Percentiles rank a stretch among this genome's conserved stretches.
phyloP scores from a whole-genome alignment of 805 yeast genomes.

The Hanseniaspora taiwanica region DNA sequence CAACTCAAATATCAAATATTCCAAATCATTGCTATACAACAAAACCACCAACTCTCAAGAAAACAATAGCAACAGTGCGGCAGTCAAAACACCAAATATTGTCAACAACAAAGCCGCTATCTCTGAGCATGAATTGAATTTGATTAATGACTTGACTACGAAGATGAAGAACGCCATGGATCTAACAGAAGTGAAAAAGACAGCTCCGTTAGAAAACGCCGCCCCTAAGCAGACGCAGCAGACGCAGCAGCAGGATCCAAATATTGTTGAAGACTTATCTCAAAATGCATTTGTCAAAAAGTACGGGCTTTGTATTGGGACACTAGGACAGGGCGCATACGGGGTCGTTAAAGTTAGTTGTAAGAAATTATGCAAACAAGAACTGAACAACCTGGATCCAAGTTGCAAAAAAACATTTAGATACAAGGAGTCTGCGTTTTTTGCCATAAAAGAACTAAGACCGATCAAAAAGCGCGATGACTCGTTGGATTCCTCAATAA shows the following conservation, averaged over 20 bases:
- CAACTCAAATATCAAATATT: slow-evolving; percentile 6
- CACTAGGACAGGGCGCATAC: slow-evolving; percentile 86
- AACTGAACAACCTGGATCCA: slow-evolving; percentile 5
- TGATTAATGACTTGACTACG: slow-evolving; percentile 35
- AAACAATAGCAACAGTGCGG: not conserved
- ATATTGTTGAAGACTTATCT: too few relatives aligned
- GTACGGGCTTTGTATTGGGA: slow-evolving; percentile 39
- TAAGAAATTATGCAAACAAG: slow-evolving; percentile 23
- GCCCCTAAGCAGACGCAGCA: too few relatives aligned
- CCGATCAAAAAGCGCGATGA: slow-evolving; percentile 6
- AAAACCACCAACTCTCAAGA: slow-evolving; percentile 1
- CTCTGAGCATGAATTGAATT: slow-evolving; percentile 34
- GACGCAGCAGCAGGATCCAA: too few relatives aligned
- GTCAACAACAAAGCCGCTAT: slow-evolving; percentile 30
- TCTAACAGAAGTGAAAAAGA: too few relatives aligned
- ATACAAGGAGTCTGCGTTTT: slow-evolving; percentile 52
- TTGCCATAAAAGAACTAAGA: slow-evolving; percentile 85
- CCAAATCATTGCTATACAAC: slow-evolving; percentile 3
- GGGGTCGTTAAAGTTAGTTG: slow-evolving; percentile 84
- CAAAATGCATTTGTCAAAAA: slow-evolving; percentile 29
- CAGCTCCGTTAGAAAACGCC: too few relatives aligned
- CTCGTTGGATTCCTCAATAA: not conserved
- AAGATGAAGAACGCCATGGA: slow-evolving; percentile 32
- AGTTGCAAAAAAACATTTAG: slow-evolving; percentile 42
- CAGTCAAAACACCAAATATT: slow-evolving; percentile 11